Base-by-base conservation (phyloP, 225 moss, liverwort and hornwort species). In the Bryoerythrophyllum caledonicum region DNA sequence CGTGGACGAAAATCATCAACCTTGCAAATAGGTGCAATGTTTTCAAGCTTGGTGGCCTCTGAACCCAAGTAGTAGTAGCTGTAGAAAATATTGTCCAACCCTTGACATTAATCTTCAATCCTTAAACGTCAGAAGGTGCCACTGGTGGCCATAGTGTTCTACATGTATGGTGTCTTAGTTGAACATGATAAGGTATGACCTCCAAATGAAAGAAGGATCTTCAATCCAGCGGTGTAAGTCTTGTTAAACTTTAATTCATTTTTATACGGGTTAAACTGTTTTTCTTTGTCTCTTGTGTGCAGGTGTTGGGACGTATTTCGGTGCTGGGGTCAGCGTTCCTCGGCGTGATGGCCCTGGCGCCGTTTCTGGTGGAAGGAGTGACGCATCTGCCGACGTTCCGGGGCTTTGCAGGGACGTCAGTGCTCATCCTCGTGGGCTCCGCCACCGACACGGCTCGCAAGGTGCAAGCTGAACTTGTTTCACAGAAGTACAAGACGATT, bases 381-480 rank as follows among this genome's bases (percentile, higher is more conserved):
- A 94, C 93, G 35, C 93, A 94, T 86, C 75, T 94, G 71, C 81
- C 93, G 27, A 91, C 93, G 3, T 94, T 94, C 57, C 89, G 93
- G 25, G 93, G 93, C 46, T 94, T 93, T 76, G 93, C 93, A 52
- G 93, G 91, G 67, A 94, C 93, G 3, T 94, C 93, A 25, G 78
- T 94, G 30, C 86, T 94, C 53, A 94, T 94, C 25, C 80, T 91
- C n/a, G 93, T 91, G 14, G 93, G 90, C 27, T 94, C 90, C 74
- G 93, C 91, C 37, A 94, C 93, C 23, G 93, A 94, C 69, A 91
- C 93, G 48, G 91, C 93, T 41, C 83, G 93, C 38, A 91, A 94
- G 83, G 91, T 94, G 6, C 86, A 94, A 79, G 93, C 90, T 59
- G 93, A 94, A 75, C 83, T 94, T n/a, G 80, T 94, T 23, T 94